Percentiles rank a stretch among this genome's conserved stretches.
phyloP scores from a whole-genome alignment of 495 filamentous ascomycete genomes.

The Penicillium psychrofluorescens region DNA sequence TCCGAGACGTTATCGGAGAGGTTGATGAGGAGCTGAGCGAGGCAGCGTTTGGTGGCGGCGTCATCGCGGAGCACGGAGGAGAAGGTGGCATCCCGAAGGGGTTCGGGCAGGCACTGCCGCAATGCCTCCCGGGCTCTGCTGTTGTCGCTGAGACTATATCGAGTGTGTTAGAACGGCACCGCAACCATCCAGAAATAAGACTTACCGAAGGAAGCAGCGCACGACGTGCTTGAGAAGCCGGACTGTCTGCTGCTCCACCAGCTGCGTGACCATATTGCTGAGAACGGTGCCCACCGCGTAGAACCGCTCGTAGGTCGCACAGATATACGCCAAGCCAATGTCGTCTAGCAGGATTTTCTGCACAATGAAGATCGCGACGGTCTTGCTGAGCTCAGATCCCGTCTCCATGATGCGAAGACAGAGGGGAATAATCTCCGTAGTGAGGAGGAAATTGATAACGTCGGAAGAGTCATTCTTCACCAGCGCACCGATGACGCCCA shows the following conservation, averaged over 20 bases:
- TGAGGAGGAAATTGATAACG: conserved; percentile 98
- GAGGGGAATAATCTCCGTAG: conserved; percentile 96
- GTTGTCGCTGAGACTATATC: conserved; percentile 80
- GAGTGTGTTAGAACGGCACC: conserved; percentile 7
- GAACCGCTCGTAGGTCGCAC: conserved; percentile 98
- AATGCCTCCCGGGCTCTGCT: conserved; percentile 91
- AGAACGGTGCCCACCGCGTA: conserved; percentile 97
- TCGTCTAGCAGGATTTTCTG: conserved; percentile 98
- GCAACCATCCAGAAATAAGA: background rate
- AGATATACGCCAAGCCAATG: conserved; percentile 96
- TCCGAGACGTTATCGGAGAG: conserved; percentile 89
- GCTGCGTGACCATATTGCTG: conserved; percentile 96
- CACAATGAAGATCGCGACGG: conserved; percentile 99
- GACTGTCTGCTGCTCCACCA: conserved; percentile 97
- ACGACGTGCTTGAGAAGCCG: conserved; percentile 96
- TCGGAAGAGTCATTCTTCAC: conserved; percentile 99
- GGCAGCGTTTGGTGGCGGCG: conserved; percentile 94
- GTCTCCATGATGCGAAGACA: conserved; percentile 99
- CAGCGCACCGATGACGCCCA: conserved; percentile 95
- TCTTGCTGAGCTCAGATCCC: conserved; percentile 96
- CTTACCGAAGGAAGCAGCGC: conserved; percentile 88
- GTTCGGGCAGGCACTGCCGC: conserved; percentile 93
- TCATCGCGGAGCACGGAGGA: conserved; percentile 94
- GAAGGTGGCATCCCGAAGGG: conserved; percentile 94
- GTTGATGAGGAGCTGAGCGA: conserved; percentile 94